Evolutionary conservation across 352 stramenopile genomes (phyloP).

Genomic region (Pythium brassicae): DNA sequence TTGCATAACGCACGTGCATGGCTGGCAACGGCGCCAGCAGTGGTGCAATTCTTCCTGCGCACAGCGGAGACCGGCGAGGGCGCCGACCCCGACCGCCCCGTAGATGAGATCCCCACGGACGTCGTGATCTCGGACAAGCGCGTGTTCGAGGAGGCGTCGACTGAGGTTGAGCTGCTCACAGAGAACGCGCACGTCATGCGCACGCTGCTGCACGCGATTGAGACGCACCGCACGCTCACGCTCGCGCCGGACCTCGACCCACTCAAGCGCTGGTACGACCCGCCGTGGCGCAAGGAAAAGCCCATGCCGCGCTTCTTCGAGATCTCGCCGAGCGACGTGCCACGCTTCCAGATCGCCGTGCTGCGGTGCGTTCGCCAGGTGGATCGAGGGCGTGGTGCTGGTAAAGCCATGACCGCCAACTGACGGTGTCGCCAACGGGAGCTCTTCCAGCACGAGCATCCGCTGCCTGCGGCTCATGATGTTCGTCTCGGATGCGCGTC

Average conservation of each 20-base stretch:
- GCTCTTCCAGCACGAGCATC: slow-evolving; percentile 25
- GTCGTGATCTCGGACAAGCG: slow-evolving; percentile 47
- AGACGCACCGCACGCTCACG: slow-evolving; percentile 30
- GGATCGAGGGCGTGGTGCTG: neutral
- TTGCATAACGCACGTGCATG: no score
- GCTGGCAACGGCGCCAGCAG: slow-evolving; percentile 9
- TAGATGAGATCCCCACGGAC: slow-evolving; percentile 49
- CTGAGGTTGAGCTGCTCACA: slow-evolving; percentile 61
- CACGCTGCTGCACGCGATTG: slow-evolving; percentile 40
- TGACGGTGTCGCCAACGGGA: neutral
- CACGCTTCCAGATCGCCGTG: slow-evolving; percentile 48
- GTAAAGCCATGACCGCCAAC: neutral
- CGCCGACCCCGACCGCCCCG: slow-evolving; percentile 36
- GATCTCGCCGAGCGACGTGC: slow-evolving; percentile 37
- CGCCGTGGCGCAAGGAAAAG: slow-evolving; percentile 40
- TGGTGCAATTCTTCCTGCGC: slow-evolving; percentile 62
- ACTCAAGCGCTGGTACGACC: slow-evolving; percentile 49
- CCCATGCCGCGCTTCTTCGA: slow-evolving; percentile 46
- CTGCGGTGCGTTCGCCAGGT: slow-evolving; percentile 21
- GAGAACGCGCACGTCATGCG: slow-evolving; percentile 47
- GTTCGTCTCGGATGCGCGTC: slow-evolving; percentile 41
- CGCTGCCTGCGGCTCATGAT: slow-evolving; percentile 67
- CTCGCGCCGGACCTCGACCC: slow-evolving; percentile 55
- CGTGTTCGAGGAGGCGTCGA: slow-evolving; percentile 63
- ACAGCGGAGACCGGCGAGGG: slow-evolving; percentile 66